Base-by-base conservation (phyloP, 1,284 basidiomycete genomes). In the Microbotryum scabiosae region DNA sequence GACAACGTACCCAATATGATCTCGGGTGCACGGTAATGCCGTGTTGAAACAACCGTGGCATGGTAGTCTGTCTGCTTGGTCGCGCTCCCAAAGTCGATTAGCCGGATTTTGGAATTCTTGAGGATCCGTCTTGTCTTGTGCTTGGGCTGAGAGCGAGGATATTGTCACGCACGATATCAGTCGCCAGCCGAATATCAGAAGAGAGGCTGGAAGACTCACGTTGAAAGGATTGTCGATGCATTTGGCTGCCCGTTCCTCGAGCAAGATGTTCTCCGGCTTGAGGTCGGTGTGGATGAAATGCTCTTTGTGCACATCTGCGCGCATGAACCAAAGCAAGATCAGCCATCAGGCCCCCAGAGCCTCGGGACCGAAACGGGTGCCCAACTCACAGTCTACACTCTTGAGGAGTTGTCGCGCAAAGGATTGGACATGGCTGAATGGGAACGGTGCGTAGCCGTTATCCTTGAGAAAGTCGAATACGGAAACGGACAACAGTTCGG, bases 391-490 rank as follows among this genome's bases (percentile, higher is more conserved):
- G 49, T 90, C 87, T 54, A 99, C 91, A 73, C 91, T 96, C 62
- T 85, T 86, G 63, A 98, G 81, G 61, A 99, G 79, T 76, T 97
- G 92, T 68, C 83, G 83, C 45, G 93, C 94, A 74, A 99, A 98
- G 60, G 85, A 84, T 79, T 97, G 96, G 59, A 99, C 98, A 72
- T 99, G 93, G 65, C 85, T 82, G 66, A 90, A 85, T 59, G 94
- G 94, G 76, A 99, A 99, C 2, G 96, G 91, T 52, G 88, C 84
- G 76, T 97, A 99, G 64, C 88, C 84, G 77, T 99, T 99, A 73
- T 96, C 90, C 79, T 97, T 98, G 71, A 99, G 81, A 74, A 98
- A 99, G 75, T 99, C 96, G 74, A 97, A 99, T 25, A 99, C 89
- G 76, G 92, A 97, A 85, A 93, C 90, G 67, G 92, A 92, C 54